Evolutionary conservation across 805 yeast genomes (phyloP), one percentile per base, ranked within the genome.

Genomic region (Metschnikowia anglica): DNA sequence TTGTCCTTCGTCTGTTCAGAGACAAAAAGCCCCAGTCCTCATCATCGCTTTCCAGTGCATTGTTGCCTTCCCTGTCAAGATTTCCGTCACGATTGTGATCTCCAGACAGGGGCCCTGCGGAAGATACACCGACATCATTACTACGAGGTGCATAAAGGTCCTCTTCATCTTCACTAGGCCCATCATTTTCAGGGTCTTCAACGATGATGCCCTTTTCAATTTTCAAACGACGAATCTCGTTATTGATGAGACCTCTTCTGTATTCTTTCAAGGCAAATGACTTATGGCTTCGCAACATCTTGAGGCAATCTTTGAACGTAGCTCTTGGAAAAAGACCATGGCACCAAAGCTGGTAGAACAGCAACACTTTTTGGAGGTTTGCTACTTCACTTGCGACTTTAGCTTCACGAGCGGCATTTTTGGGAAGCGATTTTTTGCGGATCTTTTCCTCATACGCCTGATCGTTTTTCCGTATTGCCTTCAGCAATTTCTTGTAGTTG

Each of bases 321-420:
- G 57, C 57, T 18, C 45, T 33, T 5, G 57, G 57, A 42, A 52
- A 47, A 24, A 60, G 51, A 8, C 72, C 67, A 43, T 70, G 74
- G 51, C 74, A 70, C 76, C 76, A 70, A 19, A 70, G 55, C 48
- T 70, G 74, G 53, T 70, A 70, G 52, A 68, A 70, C 52, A 69
- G 71, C 25, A 70, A 49, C 1, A 68, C 59, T 1, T 66, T 55
- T 2, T 64, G 52, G 35, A 70, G 49, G 43, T 70, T 70, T 13
- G 61, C 57, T 31, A 51, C 60, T 44, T 68, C 73, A 19, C 62
- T 59, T n/a, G 63, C 65, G 13, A 53, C 48, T 36, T 58, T 62
- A n/a, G 49, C 46, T 35, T 46, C 52, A 20, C 48, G 51, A 29
- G 53, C 48, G 3, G 57, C 46, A 12, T 23, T 20, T 17, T 46